Evolutionary conservation across 352 stramenopile species (phyloP), one percentile per base, ranked within the genome.

Genomic region (Phytophthora brassicae): DNA sequence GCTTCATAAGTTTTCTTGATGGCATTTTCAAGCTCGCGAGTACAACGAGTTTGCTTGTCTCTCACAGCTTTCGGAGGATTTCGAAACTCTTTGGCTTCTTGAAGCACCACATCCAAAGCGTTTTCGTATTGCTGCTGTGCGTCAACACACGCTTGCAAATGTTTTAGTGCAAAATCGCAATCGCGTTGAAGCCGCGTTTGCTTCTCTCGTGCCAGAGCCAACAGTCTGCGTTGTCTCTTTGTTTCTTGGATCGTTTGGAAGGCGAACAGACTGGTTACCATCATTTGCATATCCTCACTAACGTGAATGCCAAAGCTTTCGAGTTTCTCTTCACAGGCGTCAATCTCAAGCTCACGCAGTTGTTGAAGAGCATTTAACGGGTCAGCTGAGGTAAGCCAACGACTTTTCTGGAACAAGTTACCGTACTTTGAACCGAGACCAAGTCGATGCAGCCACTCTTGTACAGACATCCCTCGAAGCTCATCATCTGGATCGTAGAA

Each of bases 401-500:
- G 42, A 45, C 56, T 70, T 50, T 78, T 86, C 29, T 79, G 70
- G 44, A 88, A 86, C 16, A 70, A 5, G 8, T 77, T 60, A 13
- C 72, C 28, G 54, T 92, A 89, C 31, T 64, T 73, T 2, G 60
- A 46, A 47, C 79, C 68, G 20, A 92, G 45, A 2, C 81, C 85
- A 24, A 90, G 81, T 0, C 82, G 72, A 43, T 60, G 65, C 2
- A 92, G 66, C 85, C 85, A 94, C 22, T 66, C 69, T 4, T 78
- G 56, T 0, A 83, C 55, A 11, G 56, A 46, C 47, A 94, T 74
- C 1, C 85, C 81, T 28, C 55, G 59, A 13, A 92, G 33, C 7
- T 89, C 83, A 58, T 92, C 81, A 0, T 60, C n/a, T 22, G 76
- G 80, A 53, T 94, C 79, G 17, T 77, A 89, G 22, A 74, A 72